Conservation (phyloP, 148 eudicot genomes). For the Camellia japonica region DNA sequence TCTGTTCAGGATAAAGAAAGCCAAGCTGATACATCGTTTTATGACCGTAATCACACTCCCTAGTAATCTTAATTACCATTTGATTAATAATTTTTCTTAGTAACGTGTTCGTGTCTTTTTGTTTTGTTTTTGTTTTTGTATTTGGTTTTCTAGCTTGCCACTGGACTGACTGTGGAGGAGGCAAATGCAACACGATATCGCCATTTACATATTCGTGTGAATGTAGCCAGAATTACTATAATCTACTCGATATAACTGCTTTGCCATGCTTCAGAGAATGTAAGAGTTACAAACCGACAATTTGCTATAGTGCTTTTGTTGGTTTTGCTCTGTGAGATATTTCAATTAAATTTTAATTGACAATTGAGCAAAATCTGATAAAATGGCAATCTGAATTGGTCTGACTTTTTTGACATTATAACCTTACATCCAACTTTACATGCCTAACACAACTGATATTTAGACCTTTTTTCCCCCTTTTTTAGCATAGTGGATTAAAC, state of each 20-base stretch:
- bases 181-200: constrained; percentile 64
- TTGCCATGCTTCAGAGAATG: constrained; percentile 65
- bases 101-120: not conserved
- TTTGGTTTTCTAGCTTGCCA: constrained; percentile 46
- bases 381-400: too few relatives aligned
- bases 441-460: too few relatives aligned
- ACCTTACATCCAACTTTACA: too few relatives aligned
- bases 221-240: constrained; percentile 51
- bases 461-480: too few relatives aligned
- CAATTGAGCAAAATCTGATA: not conserved
- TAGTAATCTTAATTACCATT: too few relatives aligned
- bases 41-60: constrained; percentile 5
- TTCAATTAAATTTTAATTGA: too few relatives aligned
- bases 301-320: too few relatives aligned
- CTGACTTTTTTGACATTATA: too few relatives aligned
- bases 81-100: not conserved
- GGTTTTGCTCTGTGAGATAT: too few relatives aligned
- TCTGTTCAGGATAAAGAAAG: constrained; percentile 14
- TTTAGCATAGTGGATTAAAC: too few relatives aligned
- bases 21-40: not conserved
- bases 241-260: constrained; percentile 43
- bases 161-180: constrained; percentile 75
- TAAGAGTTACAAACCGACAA: constrained; percentile 26
- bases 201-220: constrained; percentile 35
- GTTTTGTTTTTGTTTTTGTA: not conserved